A percentile compares a stretch with the other conserved stretches of the same genome.
phyloP scores from a whole-genome alignment of 192 early-diverging fungal genomes.

The Backusella morwellensis region DNA sequence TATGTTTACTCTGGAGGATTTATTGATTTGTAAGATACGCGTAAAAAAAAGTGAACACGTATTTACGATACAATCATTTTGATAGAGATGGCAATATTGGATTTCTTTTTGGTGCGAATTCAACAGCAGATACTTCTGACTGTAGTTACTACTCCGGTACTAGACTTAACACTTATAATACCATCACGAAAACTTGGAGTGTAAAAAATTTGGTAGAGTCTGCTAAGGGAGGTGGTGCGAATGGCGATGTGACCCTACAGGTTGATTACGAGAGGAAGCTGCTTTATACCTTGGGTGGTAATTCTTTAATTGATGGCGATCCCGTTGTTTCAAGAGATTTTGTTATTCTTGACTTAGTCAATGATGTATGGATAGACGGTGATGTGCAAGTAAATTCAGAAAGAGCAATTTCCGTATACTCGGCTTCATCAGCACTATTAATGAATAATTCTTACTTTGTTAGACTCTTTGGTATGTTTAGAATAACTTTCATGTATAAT shows the following conservation, averaged over 20 bases:
- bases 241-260: neutral
- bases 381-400: neutral
- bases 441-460: no score
- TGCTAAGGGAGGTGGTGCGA: neutral
- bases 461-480: no score
- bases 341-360: neutral
- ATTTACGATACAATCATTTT: neutral
- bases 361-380: neutral
- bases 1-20: neutral
- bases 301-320: neutral
- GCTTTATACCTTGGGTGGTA: neutral
- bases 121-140: neutral
- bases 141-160: neutral
- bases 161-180: neutral
- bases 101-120: neutral
- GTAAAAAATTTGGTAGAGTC: neutral
- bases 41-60: neutral
- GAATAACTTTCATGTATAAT: no score
- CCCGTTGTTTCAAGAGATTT: neutral
- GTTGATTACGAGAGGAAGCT: neutral
- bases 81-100: neutral
- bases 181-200: neutral
- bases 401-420: neutral
- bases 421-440: neutral
- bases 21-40: neutral